Percentiles rank a stretch among this genome's conserved stretches.
Conservation (phyloP, 1,139 yeast species). For the Saccharomyces hybrid region DNA sequence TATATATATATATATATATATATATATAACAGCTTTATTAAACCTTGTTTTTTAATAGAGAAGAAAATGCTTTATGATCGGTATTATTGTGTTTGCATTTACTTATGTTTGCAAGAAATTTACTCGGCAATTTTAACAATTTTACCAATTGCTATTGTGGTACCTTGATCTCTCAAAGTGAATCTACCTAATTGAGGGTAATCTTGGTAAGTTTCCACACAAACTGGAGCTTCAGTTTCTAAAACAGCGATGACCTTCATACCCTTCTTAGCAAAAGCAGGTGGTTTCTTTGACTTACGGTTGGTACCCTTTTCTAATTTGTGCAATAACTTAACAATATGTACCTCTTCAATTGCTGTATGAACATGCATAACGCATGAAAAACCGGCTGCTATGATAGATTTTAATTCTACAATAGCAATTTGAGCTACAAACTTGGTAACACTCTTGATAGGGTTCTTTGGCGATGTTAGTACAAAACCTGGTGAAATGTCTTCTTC, state of each 20-base stretch:
- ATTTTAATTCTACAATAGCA: slow-evolving; percentile 92
- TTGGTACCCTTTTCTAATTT: slow-evolving; percentile 94
- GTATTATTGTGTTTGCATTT: not conserved
- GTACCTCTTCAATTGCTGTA: slow-evolving; percentile 95
- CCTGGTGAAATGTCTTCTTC: slow-evolving; percentile 94
- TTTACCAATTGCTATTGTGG: slow-evolving; percentile 96
- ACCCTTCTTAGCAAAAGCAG: slow-evolving; percentile 98
- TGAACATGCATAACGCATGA: slow-evolving; percentile 98
- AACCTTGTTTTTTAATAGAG: not conserved
- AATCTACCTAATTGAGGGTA: slow-evolving; percentile 97
- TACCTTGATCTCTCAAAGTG: slow-evolving; percentile 97
- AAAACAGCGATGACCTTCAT: slow-evolving; percentile 94
- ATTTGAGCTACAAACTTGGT: slow-evolving; percentile 91
- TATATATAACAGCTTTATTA: not conserved
- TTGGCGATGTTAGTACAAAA: slow-evolving; percentile 78
- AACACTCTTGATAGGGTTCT: slow-evolving; percentile 85
- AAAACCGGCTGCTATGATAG: slow-evolving; percentile 90
- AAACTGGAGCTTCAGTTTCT: slow-evolving; percentile 78
- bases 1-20: too few species aligned
- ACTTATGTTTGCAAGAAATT: slow-evolving; percentile 1
- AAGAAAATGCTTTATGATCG: not conserved
- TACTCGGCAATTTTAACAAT: slow-evolving; percentile 61
- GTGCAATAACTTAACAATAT: slow-evolving; percentile 74
- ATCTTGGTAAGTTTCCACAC: slow-evolving; percentile 87
- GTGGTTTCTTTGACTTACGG: slow-evolving; percentile 92